Base-by-base conservation (phyloP, 768 basidiomycete genomes). In the Tulasnella sp. region DNA sequence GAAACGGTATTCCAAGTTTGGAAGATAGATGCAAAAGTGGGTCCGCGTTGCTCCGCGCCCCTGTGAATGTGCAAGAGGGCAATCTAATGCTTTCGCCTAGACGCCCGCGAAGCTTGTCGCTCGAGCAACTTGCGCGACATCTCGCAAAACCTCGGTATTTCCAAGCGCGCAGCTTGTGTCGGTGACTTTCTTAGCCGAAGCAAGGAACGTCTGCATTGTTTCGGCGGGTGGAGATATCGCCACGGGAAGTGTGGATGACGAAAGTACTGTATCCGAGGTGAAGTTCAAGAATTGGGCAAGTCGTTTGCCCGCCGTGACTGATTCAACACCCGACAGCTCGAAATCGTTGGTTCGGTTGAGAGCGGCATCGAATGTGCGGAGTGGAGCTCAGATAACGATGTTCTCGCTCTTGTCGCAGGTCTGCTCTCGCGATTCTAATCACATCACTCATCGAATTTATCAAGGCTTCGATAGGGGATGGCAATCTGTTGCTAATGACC, bases 321-420 rank as follows among this genome's bases (percentile, higher is more conserved):
- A 65, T 3, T 26, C 17, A 19, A 1, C 63, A 40, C 62, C 64
- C 39, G 90, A 81, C 86, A 59, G 52, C 52, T 59, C 22, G 92
- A 95, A 75, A 85, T 94, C 16, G 89, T 95, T 70, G 96, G 96
- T 17, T 88, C 89, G 0, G 87, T 98, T 7, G 95, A 97, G 71
- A 83, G 87, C 12, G 94, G 92, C 0, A 89, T 99, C 66, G 80
- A 87, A 36, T 88, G 90, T 0, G 95, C 92, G 12, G 83, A 86
- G 14, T 98, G 96, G 95, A 89, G 89, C 75, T 94, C 96, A 4
- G 97, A 99, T 78, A 92, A 96, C 71, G 88, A 92, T 8, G 81
- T 92, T n/a, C 82, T 99, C 14, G 87, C 87, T 1, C 82, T 98
- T 26, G 83, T 91, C 6, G 97, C 94, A 59, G 91, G 94, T 89